Evolutionary conservation across 2,329 filamentous ascomycete genomes (phyloP), one percentile per base, ranked within the genome.

Genomic region (Parascedosporium putredinis): DNA sequence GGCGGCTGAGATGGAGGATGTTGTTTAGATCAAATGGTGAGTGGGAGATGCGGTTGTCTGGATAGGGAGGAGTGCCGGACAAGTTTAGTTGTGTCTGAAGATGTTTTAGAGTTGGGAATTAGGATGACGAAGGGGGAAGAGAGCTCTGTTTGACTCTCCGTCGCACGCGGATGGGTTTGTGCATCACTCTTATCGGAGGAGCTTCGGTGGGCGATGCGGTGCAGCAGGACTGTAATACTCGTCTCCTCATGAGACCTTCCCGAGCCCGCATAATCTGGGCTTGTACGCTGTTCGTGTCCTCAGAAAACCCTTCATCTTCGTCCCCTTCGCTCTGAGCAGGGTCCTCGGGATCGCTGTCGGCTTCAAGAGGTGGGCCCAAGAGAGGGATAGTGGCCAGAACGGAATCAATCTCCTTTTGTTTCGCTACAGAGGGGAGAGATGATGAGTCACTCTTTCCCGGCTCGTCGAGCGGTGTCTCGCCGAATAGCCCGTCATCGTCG

Each of bases 391-490:
- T 14, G 2, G 31, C 9, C 20, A 40, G 9, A 3, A 48, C 46
- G 33, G 46, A 31, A 25, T 38, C 46, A 12, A 48, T 48, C 25
- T 48, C 46, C 22, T 18, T n/a, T n/a, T 27, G 46, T 22, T 40
- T 48, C 18, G 31, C 46, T 9, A 18, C 22, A 14, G 36, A 40
- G 9, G 46, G 23, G 12, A 42, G 12, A 23, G n/a, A 3, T 10
- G 46, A 18, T n/a, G n/a, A n/a, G n/a, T n/a, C n/a, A n/a, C n/a
- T n/a, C n/a, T n/a, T n/a, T n/a, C n/a, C n/a, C n/a, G n/a, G n/a
- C n/a, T n/a, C n/a, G n/a, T n/a, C n/a, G n/a, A n/a, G n/a, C 10
- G 16, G 3, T 14, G 14, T n/a, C 36, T 48, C 46, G n/a, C 24
- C 31, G 3, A 27, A 20, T 2, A 40, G 10, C 14, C 22, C n/a